Evolutionary conservation across 1,284 basidiomycete genomes (phyloP).

Genomic region (Ganoderma boninense): DNA sequence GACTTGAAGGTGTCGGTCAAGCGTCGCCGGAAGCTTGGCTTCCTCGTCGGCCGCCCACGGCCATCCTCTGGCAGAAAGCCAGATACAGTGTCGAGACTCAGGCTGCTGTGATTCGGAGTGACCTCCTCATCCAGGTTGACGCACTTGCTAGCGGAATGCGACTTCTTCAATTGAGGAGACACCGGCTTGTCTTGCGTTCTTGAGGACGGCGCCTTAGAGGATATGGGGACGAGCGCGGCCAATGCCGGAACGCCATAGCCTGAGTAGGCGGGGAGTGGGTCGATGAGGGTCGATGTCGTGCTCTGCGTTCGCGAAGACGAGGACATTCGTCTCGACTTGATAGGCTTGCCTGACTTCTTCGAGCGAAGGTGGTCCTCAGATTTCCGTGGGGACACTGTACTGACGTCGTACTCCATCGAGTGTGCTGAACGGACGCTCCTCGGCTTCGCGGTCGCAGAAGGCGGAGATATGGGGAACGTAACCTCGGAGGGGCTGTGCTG

Average conservation of each 20-base stretch:
- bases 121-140: conserved; percentile 38
- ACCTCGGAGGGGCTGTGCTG: conserved; percentile 14
- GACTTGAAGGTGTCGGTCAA: conserved; percentile 54
- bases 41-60: conserved; percentile 53
- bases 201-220: conserved; percentile 37
- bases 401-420: conserved; percentile 27
- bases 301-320: conserved; percentile 22
- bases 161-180: conserved; percentile 43
- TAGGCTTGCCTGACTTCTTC: conserved; percentile 48
- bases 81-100: conserved; percentile 30
- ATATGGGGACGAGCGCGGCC: conserved; percentile 20
- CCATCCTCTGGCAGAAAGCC: conserved; percentile 39
- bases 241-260: conserved; percentile 19
- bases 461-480: conserved; percentile 17
- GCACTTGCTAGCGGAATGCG: conserved; percentile 44
- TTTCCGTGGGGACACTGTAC: conserved; percentile 27
- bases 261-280: conserved; percentile 18
- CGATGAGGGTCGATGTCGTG: conserved; percentile 17
- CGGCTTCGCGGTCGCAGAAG: conserved; percentile 26
- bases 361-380: conserved; percentile 55
- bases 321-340: conserved; percentile 17
- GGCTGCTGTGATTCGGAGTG: conserved; percentile 31
- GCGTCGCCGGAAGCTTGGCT: conserved; percentile 55
- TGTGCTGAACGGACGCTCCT: conserved; percentile 32
- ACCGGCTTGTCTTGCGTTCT: conserved; percentile 55